phyloP scores from a whole-genome alignment of 768 basidiomycete genomes.

The Termitomyces eurrhizus region DNA sequence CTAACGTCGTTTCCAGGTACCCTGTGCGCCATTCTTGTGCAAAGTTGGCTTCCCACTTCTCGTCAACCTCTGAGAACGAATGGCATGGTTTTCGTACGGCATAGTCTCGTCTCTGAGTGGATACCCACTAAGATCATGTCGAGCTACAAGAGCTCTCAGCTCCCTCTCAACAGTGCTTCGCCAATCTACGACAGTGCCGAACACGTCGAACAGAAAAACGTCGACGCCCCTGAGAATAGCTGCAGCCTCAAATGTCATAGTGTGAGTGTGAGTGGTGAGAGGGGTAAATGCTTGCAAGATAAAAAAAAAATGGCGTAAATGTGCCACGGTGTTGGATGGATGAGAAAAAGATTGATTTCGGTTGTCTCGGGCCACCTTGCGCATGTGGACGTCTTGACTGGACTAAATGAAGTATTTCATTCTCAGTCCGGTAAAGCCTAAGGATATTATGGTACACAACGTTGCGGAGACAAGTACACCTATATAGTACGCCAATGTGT shows the following conservation, averaged over 20 bases:
- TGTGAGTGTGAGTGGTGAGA: neutral
- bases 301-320: neutral
- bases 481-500: neutral
- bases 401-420: neutral
- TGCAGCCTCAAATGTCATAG: neutral
- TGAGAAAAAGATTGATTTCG: too few species aligned
- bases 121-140: neutral
- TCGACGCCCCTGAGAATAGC: constrained; percentile 27
- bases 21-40: constrained; percentile 54
- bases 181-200: constrained; percentile 52
- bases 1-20: constrained; percentile 41
- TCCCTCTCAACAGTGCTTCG: constrained; percentile 29
- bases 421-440: neutral
- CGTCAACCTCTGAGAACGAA: constrained; percentile 15
- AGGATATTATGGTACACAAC: neutral
- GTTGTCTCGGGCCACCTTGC: neutral
- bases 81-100: neutral
- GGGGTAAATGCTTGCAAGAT: neutral
- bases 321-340: neutral
- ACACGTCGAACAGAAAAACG: constrained; percentile 44
- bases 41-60: constrained; percentile 41
- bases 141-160: constrained; percentile 23
- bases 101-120: neutral
- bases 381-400: neutral
- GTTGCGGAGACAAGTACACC: neutral